Base-by-base conservation (phyloP, 2,329 filamentous ascomycete genomes). In the Trichoderma sp. region DNA sequence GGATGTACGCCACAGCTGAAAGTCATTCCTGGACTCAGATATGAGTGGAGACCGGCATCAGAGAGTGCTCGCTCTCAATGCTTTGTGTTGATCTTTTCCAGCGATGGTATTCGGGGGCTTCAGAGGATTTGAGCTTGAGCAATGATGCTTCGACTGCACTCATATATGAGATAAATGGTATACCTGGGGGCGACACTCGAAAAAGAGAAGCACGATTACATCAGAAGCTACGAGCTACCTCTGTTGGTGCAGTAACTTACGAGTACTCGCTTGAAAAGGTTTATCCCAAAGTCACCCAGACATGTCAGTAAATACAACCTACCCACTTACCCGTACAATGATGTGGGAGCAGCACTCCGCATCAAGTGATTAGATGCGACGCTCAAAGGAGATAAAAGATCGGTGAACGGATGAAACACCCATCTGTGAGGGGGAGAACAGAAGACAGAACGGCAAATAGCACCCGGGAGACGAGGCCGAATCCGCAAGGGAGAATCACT, bases 1-100 rank as follows among this genome's bases (percentile, higher is more conserved):
- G 64, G 64, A 9, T 67, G 34, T 58, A 67, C 64, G 64, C 64
- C 64, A 67, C 64, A 67, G 64, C 50, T 58, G 64, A 67, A 43
- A 11, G 32, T 30, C 23, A 55, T 58, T 34, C 3, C 34, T 32
- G 32, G 8, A 20, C 32, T 58, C 50, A 3, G 34, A 23, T 15
- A 58, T 7, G 23, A 17, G 26, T 55, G 36, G 32, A 12, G 11
- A 39, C 34, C 15, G 20, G 36, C 3, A 17, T 28, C 9, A 15
- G 15, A 39, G 30, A 55, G 32, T 39, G 12, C 17, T n/a, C 57
- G 3, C 57, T 15, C 57, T n/a, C 23, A n/a, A 2, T 9, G 7
- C 47, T 13, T 1, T 12, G 50, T 20, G 11, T 57, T 13, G 9
- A 17, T 20, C 11, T 8, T 34, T 34, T 4, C 43, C 15, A 15